Base-by-base conservation (phyloP, 179 eudicot genomes). In the Drosera spatulata region DNA sequence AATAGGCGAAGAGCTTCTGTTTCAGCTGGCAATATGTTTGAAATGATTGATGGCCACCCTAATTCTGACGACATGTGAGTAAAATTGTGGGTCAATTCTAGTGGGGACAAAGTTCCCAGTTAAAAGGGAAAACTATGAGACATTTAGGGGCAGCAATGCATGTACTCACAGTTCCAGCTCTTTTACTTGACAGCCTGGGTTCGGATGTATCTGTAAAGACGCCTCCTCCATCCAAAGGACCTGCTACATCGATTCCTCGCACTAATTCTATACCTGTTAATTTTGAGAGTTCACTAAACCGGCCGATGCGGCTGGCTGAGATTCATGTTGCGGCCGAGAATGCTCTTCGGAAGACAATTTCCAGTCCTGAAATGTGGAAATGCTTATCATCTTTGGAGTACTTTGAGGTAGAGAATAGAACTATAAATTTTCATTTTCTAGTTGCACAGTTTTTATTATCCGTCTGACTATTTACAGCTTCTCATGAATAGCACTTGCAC, bases 231-330 rank as follows among this genome's bases (percentile, higher is more conserved):
- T 49, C 84, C 57, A 80, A 79, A 73, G 65, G 61, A 51, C 75
- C 66, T 60, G 61, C 82, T 47, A 46, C 75, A 65, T 66, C 87
- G 55, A 84, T 93, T 82, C 71, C 85, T 49, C 81, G 99, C 63
- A 86, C 80, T 55, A 73, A 84, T 67, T 93, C 96, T 65, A 77
- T 87, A 45, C 96, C 96, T 7, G 96, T 93, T 71, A 79, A 70
- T 75, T 81, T 84, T 67, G 95, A 89, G 60, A 85, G 85, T 58
- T 79, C 94, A 67, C 63, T 78, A 71, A 81, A 72, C 71, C 86
- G 93, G 46, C 96, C 99, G 40, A 89, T 86, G 99, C 81, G 85
- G 61, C 94, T 93, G 69, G 84, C 99, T 50, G 99, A 93, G 69
- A 84, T 93, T 50, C 83, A 69, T 71, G 99, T 93, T 71, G 95